Conservation (phyloP, 2,329 filamentous ascomycete species). For the Aureobasidium musti region DNA sequence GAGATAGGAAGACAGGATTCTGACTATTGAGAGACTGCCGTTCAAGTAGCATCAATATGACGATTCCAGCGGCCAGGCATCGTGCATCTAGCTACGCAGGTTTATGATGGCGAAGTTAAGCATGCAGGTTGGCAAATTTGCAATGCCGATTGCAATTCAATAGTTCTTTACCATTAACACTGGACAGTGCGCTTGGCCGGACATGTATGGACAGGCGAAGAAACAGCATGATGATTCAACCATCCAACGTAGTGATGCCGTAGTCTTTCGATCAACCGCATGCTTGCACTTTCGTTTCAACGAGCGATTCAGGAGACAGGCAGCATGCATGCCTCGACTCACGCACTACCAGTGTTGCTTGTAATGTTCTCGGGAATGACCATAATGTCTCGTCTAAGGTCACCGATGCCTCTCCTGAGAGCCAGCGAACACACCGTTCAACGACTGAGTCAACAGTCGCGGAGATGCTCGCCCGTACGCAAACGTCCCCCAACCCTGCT, state of each 20-base stretch:
- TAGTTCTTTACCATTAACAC: neutral
- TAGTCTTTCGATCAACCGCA: neutral
- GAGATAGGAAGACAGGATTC: neutral
- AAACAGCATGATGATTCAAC: neutral
- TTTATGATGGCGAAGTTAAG: neutral
- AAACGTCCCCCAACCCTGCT: neutral
- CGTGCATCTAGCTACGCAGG: neutral
- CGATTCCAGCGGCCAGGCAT: neutral
- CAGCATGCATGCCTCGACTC: neutral
- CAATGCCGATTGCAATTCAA: neutral
- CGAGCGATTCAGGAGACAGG: neutral
- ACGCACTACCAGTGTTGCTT: neutral
- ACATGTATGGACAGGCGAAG: neutral
- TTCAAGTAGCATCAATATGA: neutral
- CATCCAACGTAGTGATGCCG: neutral
- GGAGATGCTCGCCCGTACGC: conserved; percentile 10
- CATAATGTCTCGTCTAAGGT: too few species aligned
- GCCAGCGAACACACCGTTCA: neutral
- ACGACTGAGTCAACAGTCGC: neutral
- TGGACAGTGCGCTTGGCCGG: conserved; percentile 16
- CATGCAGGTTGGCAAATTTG: neutral
- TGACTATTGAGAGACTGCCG: neutral
- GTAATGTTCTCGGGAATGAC: neutral
- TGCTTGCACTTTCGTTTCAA: neutral
- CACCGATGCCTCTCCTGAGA: neutral